Percentiles rank a stretch among this genome's conserved stretches.
Evolutionary conservation across 306 rosid species (phyloP).

Genomic region (Arachis hypogaea): DNA sequence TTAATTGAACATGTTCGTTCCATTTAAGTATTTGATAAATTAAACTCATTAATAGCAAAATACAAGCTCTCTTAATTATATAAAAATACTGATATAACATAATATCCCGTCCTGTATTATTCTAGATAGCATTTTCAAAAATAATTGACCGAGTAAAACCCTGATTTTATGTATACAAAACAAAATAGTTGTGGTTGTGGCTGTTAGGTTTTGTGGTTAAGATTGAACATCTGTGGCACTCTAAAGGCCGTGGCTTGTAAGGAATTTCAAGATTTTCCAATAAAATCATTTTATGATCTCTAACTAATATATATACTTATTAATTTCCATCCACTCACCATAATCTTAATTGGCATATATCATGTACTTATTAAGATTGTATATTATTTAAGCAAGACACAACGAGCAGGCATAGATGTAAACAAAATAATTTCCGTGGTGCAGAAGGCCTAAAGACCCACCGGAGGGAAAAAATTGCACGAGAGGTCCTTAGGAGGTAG

Average conservation of each 20-base stretch:
- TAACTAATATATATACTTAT: too few relatives aligned
- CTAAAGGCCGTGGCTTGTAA: neutral
- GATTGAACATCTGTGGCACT: slow-evolving; percentile 12
- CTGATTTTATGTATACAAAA: too few relatives aligned
- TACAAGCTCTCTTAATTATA: too few relatives aligned
- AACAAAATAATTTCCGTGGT: slow-evolving; percentile 11
- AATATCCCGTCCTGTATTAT: too few relatives aligned
- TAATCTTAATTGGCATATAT: neutral
- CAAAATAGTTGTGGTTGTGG: neutral
- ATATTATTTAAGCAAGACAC: neutral
- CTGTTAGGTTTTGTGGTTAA: slow-evolving; percentile 8
- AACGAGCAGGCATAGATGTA: neutral
- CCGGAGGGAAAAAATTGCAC: neutral
- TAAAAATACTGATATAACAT: too few relatives aligned
- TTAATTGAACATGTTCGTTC: too few relatives aligned
- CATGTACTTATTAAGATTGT: neutral
- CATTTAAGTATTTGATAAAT: neutral
- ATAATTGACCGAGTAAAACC: neutral
- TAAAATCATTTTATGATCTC: neutral
- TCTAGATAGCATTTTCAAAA: too few relatives aligned
- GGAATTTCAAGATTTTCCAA: neutral
- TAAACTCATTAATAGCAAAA: neutral
- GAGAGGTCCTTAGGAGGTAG: too few relatives aligned
- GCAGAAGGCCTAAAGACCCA: neutral
- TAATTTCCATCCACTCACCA: neutral